Conservation (phyloP, 176 grass and related monocot species). For the Luzula sylvatica region DNA sequence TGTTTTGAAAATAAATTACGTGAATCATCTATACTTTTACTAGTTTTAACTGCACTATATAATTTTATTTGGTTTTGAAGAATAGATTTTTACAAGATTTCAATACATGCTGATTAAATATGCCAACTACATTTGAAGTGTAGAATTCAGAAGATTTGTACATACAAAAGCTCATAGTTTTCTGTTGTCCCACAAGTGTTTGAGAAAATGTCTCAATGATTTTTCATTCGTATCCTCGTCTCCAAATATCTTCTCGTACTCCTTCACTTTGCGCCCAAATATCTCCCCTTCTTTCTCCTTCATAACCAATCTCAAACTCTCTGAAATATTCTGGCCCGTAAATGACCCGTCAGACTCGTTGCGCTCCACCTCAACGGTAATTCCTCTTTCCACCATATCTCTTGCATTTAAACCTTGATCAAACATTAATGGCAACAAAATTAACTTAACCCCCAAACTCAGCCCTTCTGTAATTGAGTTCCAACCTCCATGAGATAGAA, state of each 20-base stretch:
- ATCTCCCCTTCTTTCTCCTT: constrained; percentile 23
- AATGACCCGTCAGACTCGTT: constrained; percentile 45
- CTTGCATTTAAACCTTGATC: constrained; percentile 59
- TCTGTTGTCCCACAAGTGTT: not conserved
- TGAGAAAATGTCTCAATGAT: constrained; percentile 27
- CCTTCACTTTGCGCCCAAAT: constrained; percentile 24
- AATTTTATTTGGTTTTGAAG: no score
- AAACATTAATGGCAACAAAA: constrained; percentile 44
- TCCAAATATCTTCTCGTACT: constrained; percentile 31
- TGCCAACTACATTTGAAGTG: no score
- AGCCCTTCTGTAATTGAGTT: constrained; percentile 43
- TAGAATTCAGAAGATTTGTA: not conserved
- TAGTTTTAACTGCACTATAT: no score
- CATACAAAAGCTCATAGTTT: not conserved
- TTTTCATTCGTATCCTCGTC: constrained; percentile 35
- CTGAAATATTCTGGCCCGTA: constrained; percentile 23
- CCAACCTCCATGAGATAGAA: constrained; percentile 55
- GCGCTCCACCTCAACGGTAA: constrained; percentile 35
- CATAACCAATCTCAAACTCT: constrained; percentile 37
- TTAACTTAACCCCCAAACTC: constrained; percentile 24
- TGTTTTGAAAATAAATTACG: no score
- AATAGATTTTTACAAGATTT: no score
- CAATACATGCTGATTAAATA: no score
- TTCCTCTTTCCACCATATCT: constrained; percentile 31
- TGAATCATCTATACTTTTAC: no score